phyloP scores from a whole-genome alignment of 768 basidiomycete species.

The Agrocybe pediades region DNA sequence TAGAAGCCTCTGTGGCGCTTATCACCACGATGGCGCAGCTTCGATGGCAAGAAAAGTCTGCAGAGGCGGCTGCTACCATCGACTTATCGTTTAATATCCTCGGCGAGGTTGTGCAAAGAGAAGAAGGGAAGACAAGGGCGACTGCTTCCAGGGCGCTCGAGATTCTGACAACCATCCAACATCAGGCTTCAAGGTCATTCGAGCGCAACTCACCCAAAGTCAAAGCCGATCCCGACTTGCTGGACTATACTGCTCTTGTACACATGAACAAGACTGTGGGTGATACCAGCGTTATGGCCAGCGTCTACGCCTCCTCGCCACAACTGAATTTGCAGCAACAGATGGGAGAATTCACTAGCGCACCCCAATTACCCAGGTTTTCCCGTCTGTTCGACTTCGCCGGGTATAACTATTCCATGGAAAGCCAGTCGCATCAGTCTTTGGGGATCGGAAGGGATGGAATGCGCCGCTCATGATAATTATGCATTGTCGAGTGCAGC shows the following conservation, averaged over 20 bases:
- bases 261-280: conserved; percentile 10
- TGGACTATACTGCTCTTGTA: conserved; percentile 4
- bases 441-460: conserved; percentile 9
- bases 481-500: too few species aligned
- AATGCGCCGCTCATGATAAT: conserved; percentile 6
- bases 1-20: conserved; percentile 50
- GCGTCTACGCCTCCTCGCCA: conserved; percentile 2
- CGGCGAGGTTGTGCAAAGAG: conserved; percentile 32
- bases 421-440: conserved; percentile 5
- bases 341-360: background rate
- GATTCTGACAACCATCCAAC: conserved; percentile 30
- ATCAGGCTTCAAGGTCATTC: conserved; percentile 15
- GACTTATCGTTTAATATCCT: conserved; percentile 40
- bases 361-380: conserved; percentile 9
- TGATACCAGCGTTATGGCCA: conserved; percentile 5
- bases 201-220: conserved; percentile 10
- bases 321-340: background rate
- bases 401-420: conserved; percentile 5
- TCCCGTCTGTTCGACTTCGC: conserved; percentile 6
- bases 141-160: conserved; percentile 41
- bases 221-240: conserved; percentile 19
- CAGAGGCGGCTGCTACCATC: conserved; percentile 38
- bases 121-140: conserved; percentile 35
- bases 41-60: conserved; percentile 37
- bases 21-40: conserved; percentile 41